These are phyloP conservation scores for Lepidium campestre DNA, from an alignment of 441 rosid species.

Conservation along the genomic window DNA sequence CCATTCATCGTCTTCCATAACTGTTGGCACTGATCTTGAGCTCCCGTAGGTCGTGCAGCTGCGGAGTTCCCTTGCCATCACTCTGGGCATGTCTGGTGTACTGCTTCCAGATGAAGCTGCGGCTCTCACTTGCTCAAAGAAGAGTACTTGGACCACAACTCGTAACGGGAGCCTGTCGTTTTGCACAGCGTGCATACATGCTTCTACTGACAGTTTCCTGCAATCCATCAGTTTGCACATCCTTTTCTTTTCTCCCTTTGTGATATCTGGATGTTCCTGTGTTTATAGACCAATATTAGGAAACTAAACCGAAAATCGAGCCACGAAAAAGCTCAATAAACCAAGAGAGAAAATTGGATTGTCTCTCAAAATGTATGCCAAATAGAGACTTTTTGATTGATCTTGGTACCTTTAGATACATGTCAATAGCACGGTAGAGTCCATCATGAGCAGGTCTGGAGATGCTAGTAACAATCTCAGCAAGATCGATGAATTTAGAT, in stretches of 20 bases:
- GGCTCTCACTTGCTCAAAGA: slow-evolving; percentile 72
- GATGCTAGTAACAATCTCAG: slow-evolving; percentile 56
- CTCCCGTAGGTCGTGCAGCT: slow-evolving; percentile 55
- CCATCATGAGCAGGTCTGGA: slow-evolving; percentile 74
- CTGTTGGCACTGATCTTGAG: slow-evolving; percentile 56
- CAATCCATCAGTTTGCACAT: slow-evolving; percentile 91
- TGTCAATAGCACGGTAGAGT: slow-evolving; percentile 76
- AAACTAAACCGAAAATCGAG: not conserved
- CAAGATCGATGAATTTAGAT: slow-evolving; percentile 60
- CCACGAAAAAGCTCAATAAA: not conserved
- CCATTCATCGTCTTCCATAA: slow-evolving; percentile 80
- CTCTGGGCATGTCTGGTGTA: slow-evolving; percentile 62
- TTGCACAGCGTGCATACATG: slow-evolving; percentile 84
- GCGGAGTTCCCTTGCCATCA: slow-evolving; percentile 42
- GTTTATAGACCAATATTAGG: not conserved
- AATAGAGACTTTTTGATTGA: not conserved
- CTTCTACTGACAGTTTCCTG: slow-evolving; percentile 72
- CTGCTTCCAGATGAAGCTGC: slow-evolving; percentile 72
- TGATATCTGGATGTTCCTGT: slow-evolving; percentile 68
- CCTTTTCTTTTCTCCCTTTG: slow-evolving; percentile 72
- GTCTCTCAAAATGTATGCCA: not conserved
- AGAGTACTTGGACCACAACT: slow-evolving; percentile 78
- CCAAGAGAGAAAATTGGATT: not conserved
- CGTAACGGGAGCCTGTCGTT: slow-evolving; percentile 82
- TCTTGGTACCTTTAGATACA: slow-evolving; percentile 58